Evolutionary conservation across 2,329 filamentous ascomycete species (phyloP).

Genomic region (Colletotrichum cuscutae): DNA sequence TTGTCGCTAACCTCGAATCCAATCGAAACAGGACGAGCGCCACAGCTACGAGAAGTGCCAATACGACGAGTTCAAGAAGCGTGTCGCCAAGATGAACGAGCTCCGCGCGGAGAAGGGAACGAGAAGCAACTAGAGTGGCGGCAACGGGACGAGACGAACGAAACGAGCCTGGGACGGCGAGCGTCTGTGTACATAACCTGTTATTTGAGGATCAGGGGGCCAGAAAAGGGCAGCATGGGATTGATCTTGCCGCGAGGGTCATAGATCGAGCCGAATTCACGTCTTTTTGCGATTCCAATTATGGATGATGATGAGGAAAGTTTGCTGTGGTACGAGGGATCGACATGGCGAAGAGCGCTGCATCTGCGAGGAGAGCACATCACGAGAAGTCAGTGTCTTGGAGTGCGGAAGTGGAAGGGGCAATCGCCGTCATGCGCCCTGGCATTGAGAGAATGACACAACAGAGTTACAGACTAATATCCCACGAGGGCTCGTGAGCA

Average conservation of each 20-base stretch:
- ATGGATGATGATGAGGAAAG: background rate
- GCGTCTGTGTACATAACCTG: slow-evolving; percentile 34
- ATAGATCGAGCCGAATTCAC: slow-evolving; percentile 35
- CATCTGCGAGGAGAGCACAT: background rate
- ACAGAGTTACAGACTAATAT: background rate
- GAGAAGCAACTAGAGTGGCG: slow-evolving; percentile 78
- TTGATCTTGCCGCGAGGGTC: slow-evolving; percentile 19
- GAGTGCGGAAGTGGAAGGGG: background rate
- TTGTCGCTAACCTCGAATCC: slow-evolving; percentile 16
- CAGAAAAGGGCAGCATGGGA: slow-evolving; percentile 7
- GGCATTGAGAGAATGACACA: background rate
- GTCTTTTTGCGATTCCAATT: slow-evolving; percentile 22
- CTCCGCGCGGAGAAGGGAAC: slow-evolving; percentile 84
- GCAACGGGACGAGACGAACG: slow-evolving; percentile 33
- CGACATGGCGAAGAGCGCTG: background rate
- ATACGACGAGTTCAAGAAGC: slow-evolving; percentile 98
- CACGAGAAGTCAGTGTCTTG: background rate
- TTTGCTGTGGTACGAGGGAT: background rate
- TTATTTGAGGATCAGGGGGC: slow-evolving; percentile 14
- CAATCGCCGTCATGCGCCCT: background rate
- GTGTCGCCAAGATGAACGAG: slow-evolving; percentile 98
- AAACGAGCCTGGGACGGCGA: slow-evolving; percentile 18
- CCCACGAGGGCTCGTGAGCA: background rate
- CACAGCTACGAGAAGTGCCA: slow-evolving; percentile 99
- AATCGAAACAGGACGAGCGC: slow-evolving; percentile 79